phyloP scores from a whole-genome alignment of 2,329 filamentous ascomycete species.

The Arthroderma sp. region DNA sequence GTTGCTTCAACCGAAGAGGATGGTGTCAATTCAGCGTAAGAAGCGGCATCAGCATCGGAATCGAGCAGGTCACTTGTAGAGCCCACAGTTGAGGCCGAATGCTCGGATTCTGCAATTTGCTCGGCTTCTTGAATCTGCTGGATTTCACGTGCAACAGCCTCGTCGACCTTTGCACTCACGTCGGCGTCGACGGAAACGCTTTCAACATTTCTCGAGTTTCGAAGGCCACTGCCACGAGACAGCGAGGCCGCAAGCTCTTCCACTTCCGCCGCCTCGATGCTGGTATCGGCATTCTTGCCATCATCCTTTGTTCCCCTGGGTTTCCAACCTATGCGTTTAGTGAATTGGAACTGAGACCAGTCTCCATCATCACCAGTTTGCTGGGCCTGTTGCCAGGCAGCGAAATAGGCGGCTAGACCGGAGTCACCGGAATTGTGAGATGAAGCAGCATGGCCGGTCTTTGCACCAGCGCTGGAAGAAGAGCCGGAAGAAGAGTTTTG shows the following conservation, averaged over 20 bases:
- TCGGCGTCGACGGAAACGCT: constrained; percentile 34
- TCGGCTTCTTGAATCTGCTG: constrained; percentile 42
- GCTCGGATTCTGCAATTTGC: constrained; percentile 27
- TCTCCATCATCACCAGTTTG: constrained; percentile 58
- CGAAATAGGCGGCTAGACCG: constrained; percentile 79
- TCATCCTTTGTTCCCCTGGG: constrained; percentile 30
- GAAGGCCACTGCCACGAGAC: constrained; percentile 42
- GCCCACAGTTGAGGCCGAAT: constrained; percentile 18
- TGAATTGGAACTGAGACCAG: constrained; percentile 85
- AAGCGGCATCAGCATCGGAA: constrained; percentile 7
- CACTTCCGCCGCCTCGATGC: constrained; percentile 10
- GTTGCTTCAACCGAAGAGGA: constrained; percentile 13
- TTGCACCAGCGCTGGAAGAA: constrained; percentile 32
- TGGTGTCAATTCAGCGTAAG: constrained; percentile 15
- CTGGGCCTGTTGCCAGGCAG: constrained; percentile 72
- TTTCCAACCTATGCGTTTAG: constrained; percentile 82
- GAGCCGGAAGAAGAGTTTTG: constrained; percentile 44
- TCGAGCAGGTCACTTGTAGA: constrained; percentile 9
- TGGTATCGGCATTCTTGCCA: constrained; percentile 16
- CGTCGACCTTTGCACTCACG: constrained; percentile 65
- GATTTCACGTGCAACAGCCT: constrained; percentile 68
- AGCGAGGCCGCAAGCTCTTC: constrained; percentile 8
- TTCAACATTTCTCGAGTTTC: constrained; percentile 46
- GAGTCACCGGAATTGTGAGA: constrained; percentile 39
- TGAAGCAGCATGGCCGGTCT: constrained; percentile 46